A percentile compares a stretch with the other conserved stretches of the same genome.
These are phyloP conservation scores for Prunus armeniaca DNA, from an alignment of 306 rosid species.

Conservation along the genomic window DNA sequence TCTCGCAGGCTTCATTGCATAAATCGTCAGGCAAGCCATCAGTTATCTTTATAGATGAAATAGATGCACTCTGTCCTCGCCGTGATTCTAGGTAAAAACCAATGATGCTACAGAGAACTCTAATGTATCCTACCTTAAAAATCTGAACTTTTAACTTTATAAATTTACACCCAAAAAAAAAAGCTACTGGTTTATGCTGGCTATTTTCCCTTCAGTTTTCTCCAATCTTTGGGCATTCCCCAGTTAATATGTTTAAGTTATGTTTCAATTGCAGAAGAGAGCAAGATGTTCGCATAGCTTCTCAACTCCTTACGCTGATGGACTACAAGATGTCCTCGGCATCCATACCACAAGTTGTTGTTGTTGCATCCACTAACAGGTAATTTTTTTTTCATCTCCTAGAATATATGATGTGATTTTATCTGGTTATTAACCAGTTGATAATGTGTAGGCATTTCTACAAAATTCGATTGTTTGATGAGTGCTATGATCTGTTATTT, in stretches of 20 bases:
- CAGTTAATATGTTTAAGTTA: neutral
- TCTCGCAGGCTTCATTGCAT: slow-evolving; percentile 65
- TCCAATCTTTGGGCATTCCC: neutral
- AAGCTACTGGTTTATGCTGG: neutral
- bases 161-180: too few relatives aligned
- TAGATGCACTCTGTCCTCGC: slow-evolving; percentile 87
- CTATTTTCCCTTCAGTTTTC: neutral
- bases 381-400: slow-evolving; percentile 8
- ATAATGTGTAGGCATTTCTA: neutral
- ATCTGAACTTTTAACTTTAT: neutral
- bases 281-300: slow-evolving; percentile 77
- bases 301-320: slow-evolving; percentile 71
- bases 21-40: slow-evolving; percentile 58
- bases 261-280: slow-evolving; percentile 57
- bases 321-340: slow-evolving; percentile 55
- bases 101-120: neutral
- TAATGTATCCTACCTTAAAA: neutral
- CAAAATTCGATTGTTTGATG: neutral
- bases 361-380: slow-evolving; percentile 97
- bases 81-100: slow-evolving; percentile 66
- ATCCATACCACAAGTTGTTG: slow-evolving; percentile 55
- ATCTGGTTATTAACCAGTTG: neutral
- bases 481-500: neutral
- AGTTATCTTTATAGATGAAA: slow-evolving; percentile 79
- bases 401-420: neutral